phyloP scores from a whole-genome alignment of 1,139 yeast genomes.

The Pichia kudriavzevii region DNA sequence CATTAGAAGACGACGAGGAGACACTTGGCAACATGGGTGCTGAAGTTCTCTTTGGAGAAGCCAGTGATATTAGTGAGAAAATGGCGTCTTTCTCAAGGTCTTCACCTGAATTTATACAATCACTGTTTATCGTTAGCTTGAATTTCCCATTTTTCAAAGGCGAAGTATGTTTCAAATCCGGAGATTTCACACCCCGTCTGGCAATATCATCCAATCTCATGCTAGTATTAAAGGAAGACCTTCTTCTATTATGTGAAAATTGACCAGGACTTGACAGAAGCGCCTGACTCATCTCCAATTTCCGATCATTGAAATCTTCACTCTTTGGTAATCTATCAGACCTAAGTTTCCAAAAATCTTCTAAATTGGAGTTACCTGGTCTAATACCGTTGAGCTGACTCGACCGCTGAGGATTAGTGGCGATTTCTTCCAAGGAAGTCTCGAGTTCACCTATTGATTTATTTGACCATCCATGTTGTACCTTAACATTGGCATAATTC shows the following conservation, averaged over 20 bases:
- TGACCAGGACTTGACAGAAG: constrained; percentile 9
- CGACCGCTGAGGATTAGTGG: constrained; percentile 14
- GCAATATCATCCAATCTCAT: constrained; percentile 21
- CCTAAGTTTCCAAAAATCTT: constrained; percentile 24
- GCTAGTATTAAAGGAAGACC: constrained; percentile 11
- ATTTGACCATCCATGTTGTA: constrained; percentile 29
- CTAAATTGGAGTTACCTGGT: constrained; percentile 13
- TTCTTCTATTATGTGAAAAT: constrained; percentile 5
- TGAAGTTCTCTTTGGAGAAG: constrained; percentile 28
- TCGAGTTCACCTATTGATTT: constrained; percentile 27
- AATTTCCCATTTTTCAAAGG: background rate
- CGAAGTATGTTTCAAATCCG: constrained; percentile 8
- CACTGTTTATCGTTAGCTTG: background rate
- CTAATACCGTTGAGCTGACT: constrained; percentile 8
- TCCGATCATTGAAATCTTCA: constrained; percentile 1
- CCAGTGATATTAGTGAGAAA: constrained; percentile 29
- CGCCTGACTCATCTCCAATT: background rate
- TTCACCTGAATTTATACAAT: constrained; percentile 10
- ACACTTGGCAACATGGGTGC: constrained; percentile 15
- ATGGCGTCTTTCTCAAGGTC: constrained; percentile 29
- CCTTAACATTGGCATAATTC: constrained; percentile 29
- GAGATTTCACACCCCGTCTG: constrained; percentile 13
- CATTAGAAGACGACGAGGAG: constrained; percentile 11
- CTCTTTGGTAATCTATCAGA: constrained; percentile 20
- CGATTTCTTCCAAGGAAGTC: constrained; percentile 22